Evolutionary conservation across 306 rosid species (phyloP).

Genomic region (Medicago lupulina): DNA sequence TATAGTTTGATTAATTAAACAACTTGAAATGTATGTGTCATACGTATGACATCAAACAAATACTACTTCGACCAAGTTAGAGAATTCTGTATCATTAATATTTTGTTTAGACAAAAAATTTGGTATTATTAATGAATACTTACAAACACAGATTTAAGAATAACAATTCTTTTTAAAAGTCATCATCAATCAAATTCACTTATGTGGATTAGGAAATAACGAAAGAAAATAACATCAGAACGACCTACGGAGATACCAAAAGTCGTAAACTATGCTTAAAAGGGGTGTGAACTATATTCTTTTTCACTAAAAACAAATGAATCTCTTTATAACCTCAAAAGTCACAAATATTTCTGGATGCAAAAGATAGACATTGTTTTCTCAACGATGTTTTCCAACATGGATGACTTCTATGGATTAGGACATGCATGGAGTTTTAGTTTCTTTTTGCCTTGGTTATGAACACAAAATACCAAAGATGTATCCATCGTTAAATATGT

Average conservation of each 20-base stretch:
- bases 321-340: constrained; percentile 51
- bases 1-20: not conserved
- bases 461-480: constrained; percentile 14
- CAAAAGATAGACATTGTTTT: constrained; percentile 42
- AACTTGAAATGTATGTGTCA: constrained; percentile 7
- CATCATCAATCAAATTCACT: constrained; percentile 36
- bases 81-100: not conserved
- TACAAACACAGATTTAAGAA: not conserved
- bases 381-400: constrained; percentile 24
- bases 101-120: no score
- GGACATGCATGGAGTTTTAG: constrained; percentile 11
- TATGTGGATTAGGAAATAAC: constrained; percentile 29
- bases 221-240: constrained; percentile 6
- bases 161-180: not conserved
- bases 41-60: not conserved
- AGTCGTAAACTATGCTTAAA: constrained; percentile 37
- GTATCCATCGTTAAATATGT: no score
- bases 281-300: constrained; percentile 1
- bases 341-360: constrained; percentile 47
- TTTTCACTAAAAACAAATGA: constrained; percentile 20
- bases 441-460: not conserved
- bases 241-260: constrained; percentile 52
- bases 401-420: constrained; percentile 39
- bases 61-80: constrained; percentile 13
- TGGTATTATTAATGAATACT: not conserved